Conservation (phyloP, 2,329 filamentous ascomycete species). For the Fusarium bulbicola region DNA sequence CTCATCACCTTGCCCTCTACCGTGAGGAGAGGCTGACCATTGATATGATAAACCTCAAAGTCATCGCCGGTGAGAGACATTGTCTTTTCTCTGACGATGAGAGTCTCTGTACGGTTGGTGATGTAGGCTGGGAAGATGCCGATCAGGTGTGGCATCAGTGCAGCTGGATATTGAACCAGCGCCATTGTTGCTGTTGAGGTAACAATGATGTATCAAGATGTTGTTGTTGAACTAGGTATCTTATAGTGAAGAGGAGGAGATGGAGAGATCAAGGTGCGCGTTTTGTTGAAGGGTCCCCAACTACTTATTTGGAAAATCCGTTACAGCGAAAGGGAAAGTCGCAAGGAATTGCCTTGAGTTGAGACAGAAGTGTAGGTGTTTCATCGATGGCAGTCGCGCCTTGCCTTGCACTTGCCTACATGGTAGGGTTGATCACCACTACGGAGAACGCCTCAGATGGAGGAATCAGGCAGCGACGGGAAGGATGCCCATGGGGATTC, state of each 20-base stretch:
- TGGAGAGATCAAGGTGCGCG: not conserved
- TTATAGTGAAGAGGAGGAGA: not conserved
- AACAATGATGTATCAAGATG: not conserved
- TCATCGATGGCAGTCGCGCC: not conserved
- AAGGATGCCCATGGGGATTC: not conserved
- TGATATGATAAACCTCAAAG: slow-evolving; percentile 68
- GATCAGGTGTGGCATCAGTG: slow-evolving; percentile 43
- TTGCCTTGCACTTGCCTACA: not conserved
- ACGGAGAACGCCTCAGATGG: not conserved
- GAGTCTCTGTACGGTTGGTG: slow-evolving; percentile 53
- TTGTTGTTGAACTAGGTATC: not conserved
- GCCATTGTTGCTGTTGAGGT: slow-evolving; percentile 8
- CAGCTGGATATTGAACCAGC: not conserved
- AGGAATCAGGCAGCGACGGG: not conserved
- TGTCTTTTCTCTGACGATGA: slow-evolving; percentile 69
- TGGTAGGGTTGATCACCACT: not conserved
- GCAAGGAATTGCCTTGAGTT: not conserved
- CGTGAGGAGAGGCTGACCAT: slow-evolving; percentile 62
- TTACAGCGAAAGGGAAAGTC: not conserved
- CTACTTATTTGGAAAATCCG: no score
- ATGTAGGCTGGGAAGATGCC: slow-evolving; percentile 54
- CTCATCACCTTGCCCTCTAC: slow-evolving; percentile 65
- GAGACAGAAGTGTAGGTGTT: not conserved
- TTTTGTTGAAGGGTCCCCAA: not conserved
- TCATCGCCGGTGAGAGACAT: slow-evolving; percentile 70